These are phyloP conservation scores for Teratosphaeria zuluensis DNA, from an alignment of 2,329 filamentous ascomycete species.

Conservation along the genomic window DNA sequence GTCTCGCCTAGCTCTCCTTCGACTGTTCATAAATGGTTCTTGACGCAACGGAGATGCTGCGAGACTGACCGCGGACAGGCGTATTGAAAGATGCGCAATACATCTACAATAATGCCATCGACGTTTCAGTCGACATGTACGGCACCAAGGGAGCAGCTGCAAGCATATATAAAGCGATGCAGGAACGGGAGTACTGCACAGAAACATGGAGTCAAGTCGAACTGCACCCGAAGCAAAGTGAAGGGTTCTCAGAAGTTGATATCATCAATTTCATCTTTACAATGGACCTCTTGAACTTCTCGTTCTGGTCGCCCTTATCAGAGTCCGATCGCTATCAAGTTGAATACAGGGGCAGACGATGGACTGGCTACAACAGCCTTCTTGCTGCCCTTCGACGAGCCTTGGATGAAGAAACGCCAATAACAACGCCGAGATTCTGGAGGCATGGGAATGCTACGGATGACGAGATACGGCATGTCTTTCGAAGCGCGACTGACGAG, in stretches of 20 bases:
- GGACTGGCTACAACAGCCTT: slow-evolving; percentile 94
- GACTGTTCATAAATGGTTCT: neutral
- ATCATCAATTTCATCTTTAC: slow-evolving; percentile 83
- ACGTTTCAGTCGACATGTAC: slow-evolving; percentile 78
- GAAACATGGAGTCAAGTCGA: slow-evolving; percentile 81
- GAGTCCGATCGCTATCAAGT: slow-evolving; percentile 71
- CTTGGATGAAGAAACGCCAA: slow-evolving; percentile 81
- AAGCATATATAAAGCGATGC: slow-evolving; percentile 71
- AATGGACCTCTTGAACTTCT: slow-evolving; percentile 95
- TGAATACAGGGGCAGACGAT: slow-evolving; percentile 67
- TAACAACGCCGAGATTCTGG: slow-evolving; percentile 86
- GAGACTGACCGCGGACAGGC: slow-evolving; percentile 35
- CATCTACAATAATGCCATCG: slow-evolving; percentile 85
- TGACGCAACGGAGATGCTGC: neutral
- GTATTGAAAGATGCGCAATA: slow-evolving; percentile 76
- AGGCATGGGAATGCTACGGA: slow-evolving; percentile 50
- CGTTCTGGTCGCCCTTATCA: slow-evolving; percentile 71
- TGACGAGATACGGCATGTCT: slow-evolving; percentile 64
- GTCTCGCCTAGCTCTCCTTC: neutral
- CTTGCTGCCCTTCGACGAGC: slow-evolving; percentile 80
- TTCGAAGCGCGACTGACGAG: slow-evolving; percentile 77
- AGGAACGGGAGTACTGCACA: slow-evolving; percentile 71
- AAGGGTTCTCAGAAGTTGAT: slow-evolving; percentile 22
- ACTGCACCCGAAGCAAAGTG: slow-evolving; percentile 62
- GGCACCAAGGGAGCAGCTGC: slow-evolving; percentile 75